Percentiles rank a stretch among this genome's conserved stretches.
phyloP scores from a whole-genome alignment of 176 grass and related monocot species.

The Saccharum spontaneum region DNA sequence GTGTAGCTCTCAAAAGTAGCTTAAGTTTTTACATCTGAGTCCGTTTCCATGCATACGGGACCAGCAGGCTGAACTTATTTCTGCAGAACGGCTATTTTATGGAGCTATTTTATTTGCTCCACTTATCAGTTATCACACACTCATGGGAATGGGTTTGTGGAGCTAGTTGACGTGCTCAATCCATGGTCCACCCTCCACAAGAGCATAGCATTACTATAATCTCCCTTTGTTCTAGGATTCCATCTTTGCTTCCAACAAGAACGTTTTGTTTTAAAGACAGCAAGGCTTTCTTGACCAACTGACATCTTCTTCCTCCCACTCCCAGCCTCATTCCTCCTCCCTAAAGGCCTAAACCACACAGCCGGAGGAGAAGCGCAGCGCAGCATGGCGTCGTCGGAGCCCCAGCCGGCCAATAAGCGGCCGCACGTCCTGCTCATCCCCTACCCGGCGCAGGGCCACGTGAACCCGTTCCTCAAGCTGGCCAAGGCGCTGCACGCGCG shows the following conservation, averaged over 20 bases:
- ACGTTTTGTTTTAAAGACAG: background rate
- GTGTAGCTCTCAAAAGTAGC: background rate
- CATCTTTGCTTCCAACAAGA: background rate
- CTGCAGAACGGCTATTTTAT: background rate
- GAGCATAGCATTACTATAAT: background rate
- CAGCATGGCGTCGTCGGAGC: background rate
- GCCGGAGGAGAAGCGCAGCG: background rate
- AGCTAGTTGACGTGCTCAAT: background rate
- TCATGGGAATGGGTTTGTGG: too few species aligned
- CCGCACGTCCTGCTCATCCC: slow-evolving; percentile 60
- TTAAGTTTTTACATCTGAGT: background rate
- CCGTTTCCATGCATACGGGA: background rate
- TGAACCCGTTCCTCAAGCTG: slow-evolving; percentile 62
- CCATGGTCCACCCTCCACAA: background rate
- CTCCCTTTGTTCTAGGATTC: background rate
- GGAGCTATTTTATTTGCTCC: too few species aligned
- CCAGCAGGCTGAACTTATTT: slow-evolving; percentile 26
- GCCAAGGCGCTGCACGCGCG: slow-evolving; percentile 53
- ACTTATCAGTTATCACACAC: too few species aligned
- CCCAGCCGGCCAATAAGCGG: background rate
- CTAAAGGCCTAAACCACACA: background rate
- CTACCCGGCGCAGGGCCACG: slow-evolving; percentile 77
- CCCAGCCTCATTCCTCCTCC: background rate
- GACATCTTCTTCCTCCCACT: background rate
- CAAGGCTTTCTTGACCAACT: background rate